Percentiles rank a stretch among this genome's conserved stretches.
These are phyloP conservation scores for Rhynchosporium graminicola DNA, from an alignment of 2,329 filamentous ascomycete species.

Conservation along the genomic window DNA sequence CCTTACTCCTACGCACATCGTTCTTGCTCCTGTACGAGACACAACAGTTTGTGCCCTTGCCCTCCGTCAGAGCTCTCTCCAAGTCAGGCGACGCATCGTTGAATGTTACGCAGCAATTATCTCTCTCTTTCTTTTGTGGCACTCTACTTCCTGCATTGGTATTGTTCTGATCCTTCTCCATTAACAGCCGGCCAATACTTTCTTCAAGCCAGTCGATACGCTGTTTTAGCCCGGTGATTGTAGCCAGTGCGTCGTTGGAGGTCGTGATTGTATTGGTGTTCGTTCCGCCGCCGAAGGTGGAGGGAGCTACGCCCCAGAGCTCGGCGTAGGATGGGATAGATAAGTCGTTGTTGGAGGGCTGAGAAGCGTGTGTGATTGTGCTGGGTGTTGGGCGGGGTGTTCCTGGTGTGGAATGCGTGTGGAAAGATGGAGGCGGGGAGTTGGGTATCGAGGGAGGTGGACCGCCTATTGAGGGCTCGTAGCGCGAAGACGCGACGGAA, in stretches of 20 bases:
- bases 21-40: constrained; percentile 25
- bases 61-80: constrained; percentile 24
- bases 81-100: constrained; percentile 33
- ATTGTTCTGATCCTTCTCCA: constrained; percentile 20
- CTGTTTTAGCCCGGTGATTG: constrained; percentile 31
- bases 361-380: constrained; percentile 20
- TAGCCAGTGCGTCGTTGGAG: constrained; percentile 32
- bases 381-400: constrained; percentile 31
- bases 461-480: constrained; percentile 21
- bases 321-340: constrained; percentile 22
- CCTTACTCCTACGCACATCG: background rate
- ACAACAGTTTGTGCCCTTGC: constrained; percentile 31
- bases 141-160: background rate
- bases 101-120: constrained; percentile 37
- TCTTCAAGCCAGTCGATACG: constrained; percentile 38
- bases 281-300: constrained; percentile 26
- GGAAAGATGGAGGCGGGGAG: constrained; percentile 36
- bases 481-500: constrained; percentile 28
- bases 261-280: constrained; percentile 19
- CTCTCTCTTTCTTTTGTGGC: constrained; percentile 6
- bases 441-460: constrained; percentile 29
- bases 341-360: background rate
- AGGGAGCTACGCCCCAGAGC: constrained; percentile 35
- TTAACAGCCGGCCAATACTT: constrained; percentile 33
- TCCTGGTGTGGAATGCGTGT: constrained; percentile 28